These are phyloP conservation scores for Trichoderma orchidacearum DNA, from an alignment of 495 filamentous ascomycete species.

Conservation along the genomic window DNA sequence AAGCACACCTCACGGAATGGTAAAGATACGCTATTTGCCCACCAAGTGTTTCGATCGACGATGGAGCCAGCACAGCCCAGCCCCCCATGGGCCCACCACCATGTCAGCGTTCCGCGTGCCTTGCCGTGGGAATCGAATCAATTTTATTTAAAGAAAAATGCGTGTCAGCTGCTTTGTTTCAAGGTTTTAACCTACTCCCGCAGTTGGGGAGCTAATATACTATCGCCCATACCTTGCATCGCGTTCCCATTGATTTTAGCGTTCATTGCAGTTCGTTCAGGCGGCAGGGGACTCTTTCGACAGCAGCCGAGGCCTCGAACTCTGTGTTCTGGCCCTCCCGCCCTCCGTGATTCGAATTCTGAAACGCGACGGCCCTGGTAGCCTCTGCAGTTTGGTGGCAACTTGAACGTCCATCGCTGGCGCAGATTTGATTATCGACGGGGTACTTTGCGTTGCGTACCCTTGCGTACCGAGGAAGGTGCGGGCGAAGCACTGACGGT, in stretches of 20 bases:
- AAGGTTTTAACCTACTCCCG: not conserved
- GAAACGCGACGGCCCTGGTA: not conserved
- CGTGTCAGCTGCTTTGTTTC: not conserved
- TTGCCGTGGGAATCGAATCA: not conserved
- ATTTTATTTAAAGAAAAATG: not conserved
- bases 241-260: no score
- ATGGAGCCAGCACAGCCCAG: not conserved
- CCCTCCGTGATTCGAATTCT: not conserved
- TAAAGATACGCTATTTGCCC: not conserved
- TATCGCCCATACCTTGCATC: no score
- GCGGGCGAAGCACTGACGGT: no score
- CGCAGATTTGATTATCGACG: not conserved
- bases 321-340: no score
- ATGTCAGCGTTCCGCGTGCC: not conserved
- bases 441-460: not conserved
- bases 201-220: no score
- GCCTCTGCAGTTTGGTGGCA: not conserved
- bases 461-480: no score
- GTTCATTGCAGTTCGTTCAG: no score
- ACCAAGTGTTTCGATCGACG: not conserved
- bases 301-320: no score
- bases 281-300: no score
- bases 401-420: not conserved
- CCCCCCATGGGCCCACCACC: not conserved
- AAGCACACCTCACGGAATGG: no score